Evolutionary conservation across 345 rosid species (phyloP).

Genomic region (Cardamine resedifolia): DNA sequence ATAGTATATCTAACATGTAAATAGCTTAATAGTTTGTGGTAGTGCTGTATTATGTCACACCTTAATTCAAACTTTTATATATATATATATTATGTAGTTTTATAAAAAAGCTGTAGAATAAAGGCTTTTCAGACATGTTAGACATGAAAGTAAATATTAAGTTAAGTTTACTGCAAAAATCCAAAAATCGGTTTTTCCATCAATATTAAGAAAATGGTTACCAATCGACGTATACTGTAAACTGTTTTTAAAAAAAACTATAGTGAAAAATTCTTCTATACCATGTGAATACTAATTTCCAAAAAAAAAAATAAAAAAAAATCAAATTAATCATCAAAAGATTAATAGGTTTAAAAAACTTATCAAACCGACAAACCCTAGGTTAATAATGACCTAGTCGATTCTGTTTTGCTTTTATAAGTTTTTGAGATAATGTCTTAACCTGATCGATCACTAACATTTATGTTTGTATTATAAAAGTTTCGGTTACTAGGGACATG

Average conservation of each 20-base stretch:
- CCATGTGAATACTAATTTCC: not conserved
- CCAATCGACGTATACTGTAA: not conserved
- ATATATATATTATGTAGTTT: too few relatives aligned
- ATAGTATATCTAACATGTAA: too few relatives aligned
- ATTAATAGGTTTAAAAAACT: not conserved
- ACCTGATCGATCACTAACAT: not conserved
- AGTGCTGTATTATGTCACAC: too few relatives aligned
- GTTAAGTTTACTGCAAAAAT: not conserved
- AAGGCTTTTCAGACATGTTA: too few relatives aligned
- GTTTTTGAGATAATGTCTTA: not conserved
- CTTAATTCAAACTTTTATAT: too few relatives aligned
- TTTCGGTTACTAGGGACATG: slow-evolving; percentile 20
- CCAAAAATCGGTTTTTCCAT: not conserved
- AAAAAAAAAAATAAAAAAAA: too few relatives aligned
- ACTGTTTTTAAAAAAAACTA: not conserved
- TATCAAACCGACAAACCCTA: not conserved
- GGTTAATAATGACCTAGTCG: not conserved
- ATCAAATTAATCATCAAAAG: not conserved
- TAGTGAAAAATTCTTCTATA: not conserved
- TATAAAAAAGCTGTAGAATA: too few relatives aligned
- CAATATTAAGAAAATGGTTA: not conserved
- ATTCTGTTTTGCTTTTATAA: not conserved
- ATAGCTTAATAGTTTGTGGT: too few relatives aligned
- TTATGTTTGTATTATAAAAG: not conserved
- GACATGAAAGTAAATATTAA: too few relatives aligned